These are phyloP conservation scores for Kodamaea leandrae DNA, from an alignment of 805 yeast genomes.

Conservation along the genomic window DNA sequence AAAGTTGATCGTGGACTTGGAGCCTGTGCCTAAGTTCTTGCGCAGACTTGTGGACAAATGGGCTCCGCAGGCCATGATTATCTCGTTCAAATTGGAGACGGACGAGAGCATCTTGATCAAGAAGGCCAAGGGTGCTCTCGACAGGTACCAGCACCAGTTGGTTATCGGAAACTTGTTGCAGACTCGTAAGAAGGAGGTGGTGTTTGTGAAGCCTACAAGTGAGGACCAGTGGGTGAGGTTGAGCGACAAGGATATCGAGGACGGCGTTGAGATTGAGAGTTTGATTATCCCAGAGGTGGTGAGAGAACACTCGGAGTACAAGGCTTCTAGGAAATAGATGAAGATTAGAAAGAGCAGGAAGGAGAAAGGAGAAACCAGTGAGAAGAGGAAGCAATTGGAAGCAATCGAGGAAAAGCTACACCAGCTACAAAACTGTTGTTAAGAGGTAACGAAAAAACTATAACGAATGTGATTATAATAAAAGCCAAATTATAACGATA, in stretches of 20 bases:
- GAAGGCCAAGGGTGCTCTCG: constrained; percentile 77
- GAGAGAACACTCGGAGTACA: constrained; percentile 56
- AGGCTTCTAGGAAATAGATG: no score
- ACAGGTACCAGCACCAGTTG: constrained; percentile 84
- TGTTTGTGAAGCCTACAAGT: constrained; percentile 62
- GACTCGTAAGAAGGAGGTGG: constrained; percentile 83
- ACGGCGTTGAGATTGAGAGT: constrained; percentile 67
- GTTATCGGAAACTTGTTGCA: constrained; percentile 93
- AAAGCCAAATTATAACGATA: no score
- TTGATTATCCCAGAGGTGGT: constrained; percentile 77
- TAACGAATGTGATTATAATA: no score
- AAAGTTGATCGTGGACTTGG: constrained; percentile 77
- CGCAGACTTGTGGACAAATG: constrained; percentile 84
- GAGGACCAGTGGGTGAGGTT: constrained; percentile 52
- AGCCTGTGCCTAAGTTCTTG: constrained; percentile 94
- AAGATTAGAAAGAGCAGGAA: neutral
- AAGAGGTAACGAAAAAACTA: no score
- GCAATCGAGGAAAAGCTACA: no score
- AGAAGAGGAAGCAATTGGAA: neutral
- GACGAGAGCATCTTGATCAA: constrained; percentile 65
- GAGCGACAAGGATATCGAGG: constrained; percentile 35
- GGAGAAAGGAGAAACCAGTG: neutral
- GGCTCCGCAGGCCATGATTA: constrained; percentile 95
- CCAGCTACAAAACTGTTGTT: no score
- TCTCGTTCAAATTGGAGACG: constrained; percentile 92